Evolutionary conservation across 2,329 filamentous ascomycete species (phyloP), one percentile per base, ranked within the genome.

Genomic region (Exophiala spinifera): DNA sequence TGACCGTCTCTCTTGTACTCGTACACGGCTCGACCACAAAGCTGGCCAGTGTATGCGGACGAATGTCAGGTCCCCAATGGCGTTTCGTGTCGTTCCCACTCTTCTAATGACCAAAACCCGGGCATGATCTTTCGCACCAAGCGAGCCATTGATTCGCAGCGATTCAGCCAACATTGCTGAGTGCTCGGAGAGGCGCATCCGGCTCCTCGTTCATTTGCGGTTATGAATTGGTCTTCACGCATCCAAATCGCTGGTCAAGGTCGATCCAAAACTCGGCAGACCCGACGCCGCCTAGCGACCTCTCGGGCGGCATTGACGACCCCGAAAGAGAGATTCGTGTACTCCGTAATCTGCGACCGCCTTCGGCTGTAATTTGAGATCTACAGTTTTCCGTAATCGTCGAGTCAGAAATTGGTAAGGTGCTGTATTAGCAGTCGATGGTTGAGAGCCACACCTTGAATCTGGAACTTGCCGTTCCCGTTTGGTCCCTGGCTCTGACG

Each of bases 61-160:
- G 23, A n/a, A 40, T 45, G 37, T 48, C 48, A 42, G 57, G 57
- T 60, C 57, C 57, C 57, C 57, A 51, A 43, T 44, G 31, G 37
- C 36, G 51, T 55, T 55, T 53, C 54, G 50, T 47, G 25, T 57
- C 39, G 51, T 57, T 55, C 51, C 51, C 49, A 49, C 48, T 15
- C 23, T 14, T 20, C 42, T 19, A 37, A 31, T 21, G 34, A 49
- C 10, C 45, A 44, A 36, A 49, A 21, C 44, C 25, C 48, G 34
- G 52, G 50, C 48, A 25, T 33, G 56, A 55, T 58, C 45, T 40
- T 49, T 49, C 6, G 28, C 13, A 31, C 4, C 20, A 28, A 20
- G 23, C 28, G 36, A n/a, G 33, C 36, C 19, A 23, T n/a, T 57
- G 57, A 60, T 57, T 57, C 55, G 55, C 37, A 49, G 34, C 46